Evolutionary conservation across 2,329 filamentous ascomycete genomes (phyloP).

Genomic region (Clarireedia sp.): DNA sequence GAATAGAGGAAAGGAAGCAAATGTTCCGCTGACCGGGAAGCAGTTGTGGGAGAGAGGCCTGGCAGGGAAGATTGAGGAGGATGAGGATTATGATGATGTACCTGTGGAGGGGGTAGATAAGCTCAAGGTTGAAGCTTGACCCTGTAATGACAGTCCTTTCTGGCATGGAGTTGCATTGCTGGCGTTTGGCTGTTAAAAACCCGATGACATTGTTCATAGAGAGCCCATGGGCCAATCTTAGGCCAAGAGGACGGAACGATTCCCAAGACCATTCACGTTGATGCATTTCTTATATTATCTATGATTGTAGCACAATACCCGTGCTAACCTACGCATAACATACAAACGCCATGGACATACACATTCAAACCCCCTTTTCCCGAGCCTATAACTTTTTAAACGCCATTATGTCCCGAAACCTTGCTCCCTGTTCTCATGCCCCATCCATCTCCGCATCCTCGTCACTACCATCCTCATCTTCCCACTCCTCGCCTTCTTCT

Average conservation of each 20-base stretch:
- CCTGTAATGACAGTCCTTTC: slow-evolving; percentile 14
- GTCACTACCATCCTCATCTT: slow-evolving; percentile 43
- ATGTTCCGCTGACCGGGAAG: slow-evolving; percentile 60
- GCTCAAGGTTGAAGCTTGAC: slow-evolving; percentile 55
- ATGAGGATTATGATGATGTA: slow-evolving; percentile 53
- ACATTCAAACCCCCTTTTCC: background rate
- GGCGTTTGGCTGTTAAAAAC: slow-evolving; percentile 16
- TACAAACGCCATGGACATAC: slow-evolving; percentile 14
- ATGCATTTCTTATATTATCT: slow-evolving; percentile 1
- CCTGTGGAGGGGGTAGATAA: slow-evolving; percentile 57
- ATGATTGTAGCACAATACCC: background rate
- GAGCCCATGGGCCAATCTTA: background rate
- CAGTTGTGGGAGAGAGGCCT: slow-evolving; percentile 74
- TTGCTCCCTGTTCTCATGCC: slow-evolving; percentile 28
- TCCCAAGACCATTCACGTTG: no score
- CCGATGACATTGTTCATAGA: background rate
- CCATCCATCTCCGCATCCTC: slow-evolving; percentile 47
- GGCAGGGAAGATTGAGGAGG: slow-evolving; percentile 57
- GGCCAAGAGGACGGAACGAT: background rate
- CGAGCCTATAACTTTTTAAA: background rate
- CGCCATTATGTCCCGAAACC: background rate
- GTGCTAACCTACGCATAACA: background rate
- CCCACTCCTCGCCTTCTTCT: slow-evolving; percentile 39
- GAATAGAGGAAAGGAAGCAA: slow-evolving; percentile 65
- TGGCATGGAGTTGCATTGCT: slow-evolving; percentile 25